These are phyloP conservation scores for Pseudogymnoascus sp. DNA, from an alignment of 2,329 filamentous ascomycete species.

Conservation along the genomic window DNA sequence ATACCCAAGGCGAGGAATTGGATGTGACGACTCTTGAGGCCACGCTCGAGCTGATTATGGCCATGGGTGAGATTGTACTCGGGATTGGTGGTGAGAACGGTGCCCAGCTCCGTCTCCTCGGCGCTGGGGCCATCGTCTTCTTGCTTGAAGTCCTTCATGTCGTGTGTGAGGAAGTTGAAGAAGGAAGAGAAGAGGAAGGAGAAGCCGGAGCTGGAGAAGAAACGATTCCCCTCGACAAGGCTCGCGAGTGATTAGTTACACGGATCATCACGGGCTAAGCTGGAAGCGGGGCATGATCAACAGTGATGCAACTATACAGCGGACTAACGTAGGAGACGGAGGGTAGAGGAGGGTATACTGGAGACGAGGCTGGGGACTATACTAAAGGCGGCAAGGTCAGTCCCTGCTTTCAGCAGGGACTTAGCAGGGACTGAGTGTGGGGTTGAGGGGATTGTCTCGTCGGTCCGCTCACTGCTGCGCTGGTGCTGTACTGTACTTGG, in stretches of 20 bases:
- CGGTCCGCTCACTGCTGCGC: neutral
- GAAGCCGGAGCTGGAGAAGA: neutral
- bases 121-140: conserved; percentile 9
- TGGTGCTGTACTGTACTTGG: neutral
- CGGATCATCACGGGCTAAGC: conserved; percentile 2
- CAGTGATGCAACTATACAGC: conserved; percentile 4
- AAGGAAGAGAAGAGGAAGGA: neutral
- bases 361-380: neutral
- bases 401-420: neutral
- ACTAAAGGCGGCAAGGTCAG: neutral
- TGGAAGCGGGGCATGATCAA: neutral
- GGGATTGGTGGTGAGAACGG: conserved; percentile 19
- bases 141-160: conserved; percentile 6
- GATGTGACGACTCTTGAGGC: conserved; percentile 52
- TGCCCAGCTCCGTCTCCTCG: conserved; percentile 11
- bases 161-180: neutral
- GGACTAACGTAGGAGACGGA: neutral
- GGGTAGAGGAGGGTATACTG: conserved; percentile 1
- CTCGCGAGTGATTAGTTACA: conserved; percentile 6
- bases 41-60: conserved; percentile 42
- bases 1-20: conserved; percentile 50
- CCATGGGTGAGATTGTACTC: conserved; percentile 31
- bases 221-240: neutral
- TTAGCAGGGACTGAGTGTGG: conserved; percentile 1
- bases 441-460: conserved; percentile 2